These are phyloP conservation scores for Entomortierella lignicola DNA, from an alignment of 192 early-diverging fungal genomes.

Conservation along the genomic window DNA sequence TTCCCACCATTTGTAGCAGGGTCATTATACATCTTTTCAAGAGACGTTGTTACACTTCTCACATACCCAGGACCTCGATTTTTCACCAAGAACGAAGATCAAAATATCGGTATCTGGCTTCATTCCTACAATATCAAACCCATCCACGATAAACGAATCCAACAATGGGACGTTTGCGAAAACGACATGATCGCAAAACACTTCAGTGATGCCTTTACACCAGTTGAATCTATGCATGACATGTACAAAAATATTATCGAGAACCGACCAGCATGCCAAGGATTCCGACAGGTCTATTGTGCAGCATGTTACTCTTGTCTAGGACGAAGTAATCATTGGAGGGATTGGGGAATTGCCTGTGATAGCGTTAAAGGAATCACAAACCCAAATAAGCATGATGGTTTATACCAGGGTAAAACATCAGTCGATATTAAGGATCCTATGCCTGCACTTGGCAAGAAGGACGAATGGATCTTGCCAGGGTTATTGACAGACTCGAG, in stretches of 20 bases:
- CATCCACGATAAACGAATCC: slow-evolving; percentile 68
- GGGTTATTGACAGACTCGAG: slow-evolving; percentile 59
- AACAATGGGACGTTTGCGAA: slow-evolving; percentile 71
- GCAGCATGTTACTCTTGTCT: slow-evolving; percentile 69
- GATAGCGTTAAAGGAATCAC: slow-evolving; percentile 65
- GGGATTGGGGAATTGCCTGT: slow-evolving; percentile 66
- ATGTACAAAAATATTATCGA: slow-evolving; percentile 65
- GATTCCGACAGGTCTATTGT: slow-evolving; percentile 62
- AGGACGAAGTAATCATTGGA: slow-evolving; percentile 64
- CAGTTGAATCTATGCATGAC: slow-evolving; percentile 62
- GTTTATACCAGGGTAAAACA: slow-evolving; percentile 12
- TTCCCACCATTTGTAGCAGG: slow-evolving; percentile 72
- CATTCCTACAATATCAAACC: slow-evolving; percentile 69
- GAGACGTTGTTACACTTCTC: slow-evolving; percentile 64
- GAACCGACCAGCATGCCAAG: slow-evolving; percentile 58
- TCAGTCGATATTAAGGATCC: slow-evolving; percentile 40
- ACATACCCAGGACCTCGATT: slow-evolving; percentile 63
- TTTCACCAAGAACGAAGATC: slow-evolving; percentile 69
- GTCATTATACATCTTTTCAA: slow-evolving; percentile 69
- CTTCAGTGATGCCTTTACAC: slow-evolving; percentile 59
- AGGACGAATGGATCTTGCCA: slow-evolving; percentile 68
- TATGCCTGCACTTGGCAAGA: slow-evolving; percentile 37
- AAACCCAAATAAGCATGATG: slow-evolving; percentile 33
- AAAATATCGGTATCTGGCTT: slow-evolving; percentile 71
- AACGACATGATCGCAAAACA: slow-evolving; percentile 74